Base-by-base conservation (phyloP, 768 basidiomycete species). In the Suillus occidentalis region DNA sequence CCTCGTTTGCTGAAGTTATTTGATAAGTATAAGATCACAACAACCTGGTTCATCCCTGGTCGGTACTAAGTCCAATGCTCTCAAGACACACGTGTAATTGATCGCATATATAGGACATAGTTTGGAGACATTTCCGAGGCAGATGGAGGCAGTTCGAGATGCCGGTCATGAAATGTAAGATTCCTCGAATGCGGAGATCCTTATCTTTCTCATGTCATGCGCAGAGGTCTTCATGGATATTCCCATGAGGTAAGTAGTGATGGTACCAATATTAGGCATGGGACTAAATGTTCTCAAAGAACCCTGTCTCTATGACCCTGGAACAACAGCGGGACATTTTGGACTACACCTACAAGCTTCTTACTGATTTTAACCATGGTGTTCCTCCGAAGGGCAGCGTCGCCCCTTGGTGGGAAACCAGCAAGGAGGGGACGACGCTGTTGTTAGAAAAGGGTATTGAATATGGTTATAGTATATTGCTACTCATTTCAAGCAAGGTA, bases 401-500 rank as follows among this genome's bases (percentile, higher is more conserved):
- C 40, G 90, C 89, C 1, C 90, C 89, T 0, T 92, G 90, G 89
- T 92, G 90, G 90, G 91, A 92, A 72, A 85, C 85, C 3, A 87
- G 85, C 73, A 86, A 84, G 66, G 89, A 89, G 72, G 87, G 87
- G 4, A 85, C 85, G 0, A 75, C 84, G 18, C 78, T 92, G 31
- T 76, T 92, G 31, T 81, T 90, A 28, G 87, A 88, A 43, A 87
- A 88, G 67, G 91, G 91, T 0, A 88, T 92, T 53, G 83, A 89
- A 78, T 92, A 92, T 70, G 89, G 88, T 87, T 3, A 64, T 59
- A 61, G 8, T 22, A 37, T 16, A n/a, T 18, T 59, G 43, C 62
- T 36, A 12, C 64, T 55, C n/a, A 53, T 67, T 43, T 69, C 64
- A 22, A 65, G 49, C 53, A 62, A 57, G 6, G 5, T 47, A 45